phyloP scores from a whole-genome alignment of 306 rosid genomes.

The Quercus ilex region DNA sequence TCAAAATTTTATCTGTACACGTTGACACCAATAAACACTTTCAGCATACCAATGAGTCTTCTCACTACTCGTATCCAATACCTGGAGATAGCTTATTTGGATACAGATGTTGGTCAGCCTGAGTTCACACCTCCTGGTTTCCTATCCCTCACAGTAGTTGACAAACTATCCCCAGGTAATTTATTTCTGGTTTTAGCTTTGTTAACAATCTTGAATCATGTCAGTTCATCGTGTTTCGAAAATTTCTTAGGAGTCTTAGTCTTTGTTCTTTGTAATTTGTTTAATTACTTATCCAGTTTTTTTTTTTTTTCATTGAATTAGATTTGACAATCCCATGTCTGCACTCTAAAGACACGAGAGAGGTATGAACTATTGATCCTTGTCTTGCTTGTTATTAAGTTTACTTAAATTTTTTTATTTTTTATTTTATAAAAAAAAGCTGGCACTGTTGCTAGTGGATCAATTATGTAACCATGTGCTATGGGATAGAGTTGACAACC shows the following conservation, averaged over 20 bases:
- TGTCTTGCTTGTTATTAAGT: conserved; percentile 4
- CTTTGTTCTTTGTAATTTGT: background rate
- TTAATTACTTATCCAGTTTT: background rate
- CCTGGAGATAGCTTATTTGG: conserved; percentile 62
- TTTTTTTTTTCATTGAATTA: conserved; percentile 19
- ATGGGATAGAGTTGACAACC: background rate
- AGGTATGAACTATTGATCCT: conserved; percentile 50
- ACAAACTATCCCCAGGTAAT: conserved; percentile 52
- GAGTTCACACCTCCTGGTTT: conserved; percentile 89
- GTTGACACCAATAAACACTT: too few species aligned
- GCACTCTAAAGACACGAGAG: conserved; percentile 58
- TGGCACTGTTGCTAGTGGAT: too few species aligned
- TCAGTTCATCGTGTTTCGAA: background rate
- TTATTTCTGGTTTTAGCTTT: conserved; percentile 18
- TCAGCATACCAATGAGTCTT: too few species aligned
- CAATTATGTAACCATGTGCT: too few species aligned
- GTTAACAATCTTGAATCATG: background rate
- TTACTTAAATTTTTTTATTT: background rate
- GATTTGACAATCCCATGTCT: conserved; percentile 79
- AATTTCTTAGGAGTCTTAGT: background rate
- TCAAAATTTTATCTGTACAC: too few species aligned
- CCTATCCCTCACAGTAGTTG: conserved; percentile 63
- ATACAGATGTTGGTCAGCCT: conserved; percentile 93
- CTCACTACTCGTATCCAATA: too few species aligned
- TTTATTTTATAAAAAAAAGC: too few species aligned